phyloP scores from a whole-genome alignment of 2,329 filamentous ascomycete genomes.

The Chaetomiaceae sp. region DNA sequence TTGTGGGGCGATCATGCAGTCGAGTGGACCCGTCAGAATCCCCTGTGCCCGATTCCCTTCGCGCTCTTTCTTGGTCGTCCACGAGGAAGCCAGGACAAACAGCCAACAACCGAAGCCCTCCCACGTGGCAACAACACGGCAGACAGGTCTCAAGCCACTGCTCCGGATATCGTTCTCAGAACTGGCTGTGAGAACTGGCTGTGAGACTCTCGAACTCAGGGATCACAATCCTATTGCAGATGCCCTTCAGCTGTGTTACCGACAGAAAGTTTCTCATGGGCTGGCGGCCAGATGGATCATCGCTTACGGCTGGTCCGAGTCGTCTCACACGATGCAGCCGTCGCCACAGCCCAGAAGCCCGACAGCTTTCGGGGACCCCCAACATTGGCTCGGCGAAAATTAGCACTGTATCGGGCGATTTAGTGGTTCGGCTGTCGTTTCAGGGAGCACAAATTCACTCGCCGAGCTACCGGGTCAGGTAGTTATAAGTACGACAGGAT shows the following conservation, averaged over 20 bases:
- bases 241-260: not conserved
- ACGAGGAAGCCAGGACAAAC: not conserved
- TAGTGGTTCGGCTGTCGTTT: not conserved
- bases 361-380: conserved; percentile 7
- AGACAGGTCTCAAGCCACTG: not conserved
- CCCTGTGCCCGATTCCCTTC: no score
- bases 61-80: no score
- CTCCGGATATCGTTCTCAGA: no score
- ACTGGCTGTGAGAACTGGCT: not conserved
- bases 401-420: not conserved
- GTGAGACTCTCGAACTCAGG: no score
- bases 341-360: not conserved
- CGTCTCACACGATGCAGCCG: not conserved
- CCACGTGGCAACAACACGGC: conserved; percentile 1
- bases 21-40: no score
- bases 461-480: no score
- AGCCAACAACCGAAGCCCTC: not conserved
- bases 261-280: not conserved
- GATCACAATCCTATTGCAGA: no score
- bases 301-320: no score
- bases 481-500: not conserved
- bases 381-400: not conserved
- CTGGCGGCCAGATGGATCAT: no score
- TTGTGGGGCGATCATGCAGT: no score
- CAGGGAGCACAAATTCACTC: not conserved